phyloP scores from a whole-genome alignment of 768 basidiomycete species.

The Suillus sp. region DNA sequence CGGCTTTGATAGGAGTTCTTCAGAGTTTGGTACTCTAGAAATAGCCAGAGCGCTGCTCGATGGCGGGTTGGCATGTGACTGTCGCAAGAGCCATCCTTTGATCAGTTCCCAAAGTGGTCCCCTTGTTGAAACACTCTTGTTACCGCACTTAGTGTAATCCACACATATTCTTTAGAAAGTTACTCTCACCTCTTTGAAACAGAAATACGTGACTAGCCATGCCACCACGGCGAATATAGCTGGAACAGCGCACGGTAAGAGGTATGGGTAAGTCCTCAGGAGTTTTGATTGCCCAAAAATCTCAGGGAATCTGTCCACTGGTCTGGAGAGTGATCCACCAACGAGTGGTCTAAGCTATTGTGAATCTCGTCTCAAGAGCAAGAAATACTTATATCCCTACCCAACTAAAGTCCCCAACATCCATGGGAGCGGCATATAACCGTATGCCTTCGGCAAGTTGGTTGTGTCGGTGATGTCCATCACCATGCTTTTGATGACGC shows the following conservation, averaged over 20 bases:
- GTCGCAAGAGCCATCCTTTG: slow-evolving; percentile 14
- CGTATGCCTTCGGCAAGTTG: slow-evolving; percentile 42
- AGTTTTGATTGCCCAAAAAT: slow-evolving; percentile 54
- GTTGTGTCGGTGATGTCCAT: slow-evolving; percentile 36
- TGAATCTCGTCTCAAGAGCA: background rate
- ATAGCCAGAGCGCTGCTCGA: background rate
- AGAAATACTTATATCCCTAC: slow-evolving; percentile 24
- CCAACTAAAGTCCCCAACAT: slow-evolving; percentile 40
- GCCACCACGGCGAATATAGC: slow-evolving; percentile 54
- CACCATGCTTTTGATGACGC: slow-evolving; percentile 43
- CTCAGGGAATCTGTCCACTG: slow-evolving; percentile 59
- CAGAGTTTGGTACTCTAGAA: background rate
- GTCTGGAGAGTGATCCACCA: slow-evolving; percentile 62
- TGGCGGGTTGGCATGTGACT: background rate
- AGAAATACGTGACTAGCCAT: slow-evolving; percentile 47
- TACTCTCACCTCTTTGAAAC: slow-evolving; percentile 49
- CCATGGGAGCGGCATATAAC: slow-evolving; percentile 54
- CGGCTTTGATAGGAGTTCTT: slow-evolving; percentile 26
- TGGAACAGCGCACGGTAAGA: slow-evolving; percentile 63
- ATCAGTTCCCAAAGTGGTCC: background rate
- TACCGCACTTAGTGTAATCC: slow-evolving; percentile 10
- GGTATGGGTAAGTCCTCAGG: slow-evolving; percentile 65
- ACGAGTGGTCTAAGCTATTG: slow-evolving; percentile 51
- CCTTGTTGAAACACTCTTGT: slow-evolving; percentile 34
- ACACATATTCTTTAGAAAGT: background rate